Conservation (phyloP, 139 green algal genomes). For the Chlamydomonas sphaeroides region DNA sequence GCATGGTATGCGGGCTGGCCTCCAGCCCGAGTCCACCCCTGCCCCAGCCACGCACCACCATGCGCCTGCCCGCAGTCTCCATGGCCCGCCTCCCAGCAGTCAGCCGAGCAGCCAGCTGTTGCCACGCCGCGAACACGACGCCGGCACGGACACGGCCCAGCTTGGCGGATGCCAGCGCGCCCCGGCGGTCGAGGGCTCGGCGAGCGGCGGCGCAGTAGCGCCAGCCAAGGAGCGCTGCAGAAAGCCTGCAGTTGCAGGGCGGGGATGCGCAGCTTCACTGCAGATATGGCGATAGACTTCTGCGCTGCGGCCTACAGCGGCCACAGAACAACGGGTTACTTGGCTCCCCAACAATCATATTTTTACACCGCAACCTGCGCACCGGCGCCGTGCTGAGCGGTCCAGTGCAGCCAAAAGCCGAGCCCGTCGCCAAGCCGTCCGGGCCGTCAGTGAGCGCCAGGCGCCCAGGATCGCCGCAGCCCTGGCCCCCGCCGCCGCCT, state of each 20-base stretch:
- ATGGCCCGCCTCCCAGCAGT: neutral
- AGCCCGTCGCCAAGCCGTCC: neutral
- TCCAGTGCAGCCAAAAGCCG: neutral
- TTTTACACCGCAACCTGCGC: no score
- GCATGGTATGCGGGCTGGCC: no score
- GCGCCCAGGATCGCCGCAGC: neutral
- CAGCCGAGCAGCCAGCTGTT: neutral
- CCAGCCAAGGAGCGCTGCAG: neutral
- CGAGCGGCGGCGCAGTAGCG: neutral
- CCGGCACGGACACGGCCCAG: constrained; percentile 8
- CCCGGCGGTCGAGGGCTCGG: neutral
- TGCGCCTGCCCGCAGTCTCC: neutral
- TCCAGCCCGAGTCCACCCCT: no score
- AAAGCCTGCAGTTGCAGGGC: neutral
- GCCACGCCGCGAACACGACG: neutral
- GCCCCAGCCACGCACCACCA: neutral
- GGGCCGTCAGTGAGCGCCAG: neutral
- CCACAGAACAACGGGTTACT: no score
- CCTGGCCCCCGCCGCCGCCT: neutral
- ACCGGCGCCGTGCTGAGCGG: neutral
- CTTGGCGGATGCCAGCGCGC: neutral
- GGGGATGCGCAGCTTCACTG: no score
- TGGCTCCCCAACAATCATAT: no score
- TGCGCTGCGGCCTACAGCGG: no score
- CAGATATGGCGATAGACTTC: no score